These are phyloP conservation scores for Acanthamoeba lenticulata DNA, from an alignment of 208 protist species.

Conservation along the genomic window DNA sequence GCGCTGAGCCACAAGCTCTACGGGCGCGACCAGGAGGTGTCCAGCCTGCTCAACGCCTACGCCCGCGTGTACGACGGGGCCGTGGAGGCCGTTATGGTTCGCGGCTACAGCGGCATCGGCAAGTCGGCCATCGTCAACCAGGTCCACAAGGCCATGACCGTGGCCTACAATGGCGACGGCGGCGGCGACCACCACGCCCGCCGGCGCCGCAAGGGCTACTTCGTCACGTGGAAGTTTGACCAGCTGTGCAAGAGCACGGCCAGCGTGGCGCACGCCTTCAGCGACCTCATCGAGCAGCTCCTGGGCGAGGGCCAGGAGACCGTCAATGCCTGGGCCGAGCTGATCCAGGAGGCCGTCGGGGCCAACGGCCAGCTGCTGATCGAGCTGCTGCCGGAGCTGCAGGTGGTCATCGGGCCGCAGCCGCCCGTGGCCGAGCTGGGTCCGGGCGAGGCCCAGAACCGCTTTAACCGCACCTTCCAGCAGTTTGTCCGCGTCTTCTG, in stretches of 20 bases:
- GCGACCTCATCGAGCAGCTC: slow-evolving; percentile 41
- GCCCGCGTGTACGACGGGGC: neutral
- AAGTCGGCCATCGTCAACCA: slow-evolving; percentile 46
- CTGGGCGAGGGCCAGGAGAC: slow-evolving; percentile 34
- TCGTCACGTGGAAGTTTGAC: slow-evolving; percentile 68
- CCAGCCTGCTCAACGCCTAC: neutral
- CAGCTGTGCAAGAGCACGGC: slow-evolving; percentile 59
- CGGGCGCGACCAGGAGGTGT: neutral
- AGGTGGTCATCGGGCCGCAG: slow-evolving; percentile 52
- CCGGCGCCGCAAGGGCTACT: neutral
- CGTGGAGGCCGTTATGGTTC: slow-evolving; percentile 25
- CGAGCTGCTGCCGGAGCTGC: slow-evolving; percentile 59
- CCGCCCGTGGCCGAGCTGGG: slow-evolving; percentile 27
- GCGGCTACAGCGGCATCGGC: slow-evolving; percentile 60
- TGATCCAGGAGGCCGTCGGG: slow-evolving; percentile 13
- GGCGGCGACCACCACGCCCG: neutral
- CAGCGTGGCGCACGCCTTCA: slow-evolving; percentile 8
- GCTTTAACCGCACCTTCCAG: slow-evolving; percentile 62
- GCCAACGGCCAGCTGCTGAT: slow-evolving; percentile 50
- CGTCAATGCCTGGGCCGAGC: neutral
- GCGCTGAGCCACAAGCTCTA: neutral
- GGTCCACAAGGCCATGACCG: neutral
- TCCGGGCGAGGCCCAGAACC: slow-evolving; percentile 44
- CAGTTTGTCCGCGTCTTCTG: slow-evolving; percentile 64
- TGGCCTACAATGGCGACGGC: neutral